Base-by-base conservation (phyloP, 805 yeast genomes). In the Ogataea parapolymorpha region DNA sequence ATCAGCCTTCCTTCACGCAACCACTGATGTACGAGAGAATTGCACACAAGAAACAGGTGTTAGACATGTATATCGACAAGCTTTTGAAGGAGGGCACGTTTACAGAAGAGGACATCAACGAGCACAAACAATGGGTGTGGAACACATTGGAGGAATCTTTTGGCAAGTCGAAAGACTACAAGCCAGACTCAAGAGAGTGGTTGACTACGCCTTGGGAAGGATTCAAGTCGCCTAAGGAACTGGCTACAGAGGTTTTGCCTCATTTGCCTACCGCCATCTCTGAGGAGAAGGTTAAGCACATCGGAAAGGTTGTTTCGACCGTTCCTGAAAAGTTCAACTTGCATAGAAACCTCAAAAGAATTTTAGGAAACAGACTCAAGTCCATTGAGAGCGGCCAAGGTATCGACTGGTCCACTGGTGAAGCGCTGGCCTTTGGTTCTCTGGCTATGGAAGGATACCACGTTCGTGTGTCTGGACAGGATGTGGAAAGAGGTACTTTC, bases 401-500 rank as follows among this genome's bases (percentile, higher is more conserved):
- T 61, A 88, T 93, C 52, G 99, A 93, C 68, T 93, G 98, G 99
- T 84, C 99, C 35, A 93, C 99, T 44, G 99, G 96, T 79, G 99
- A 93, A 74, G 98, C 98, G 35, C 80, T 93, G 56, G 99, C 99
- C 14, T 91, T 83, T 59, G 99, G 98, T 61, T 80, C 97, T 37
- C 75, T 93, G 54, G 83, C 82, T 40, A 65, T 81, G 59, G 99
- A 93, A 71, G 99, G 99, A 51, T 85, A 83, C 71, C 95, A 91
- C 58, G 95, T 93, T 46, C 86, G 99, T 75, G 85, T 93, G 37
- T 86, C 96, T 34, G 99, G 99, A 66, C 98, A 93, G 75, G 99
- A 93, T 79, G 98, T 93, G 53, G 99, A 93, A 78, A 89, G 99
- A 80, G 99, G 99, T 75, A 93, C 99, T 29, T 91, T 93, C 79